Evolutionary conservation across 495 filamentous ascomycete species (phyloP).

Genomic region (Xylaria acuta): DNA sequence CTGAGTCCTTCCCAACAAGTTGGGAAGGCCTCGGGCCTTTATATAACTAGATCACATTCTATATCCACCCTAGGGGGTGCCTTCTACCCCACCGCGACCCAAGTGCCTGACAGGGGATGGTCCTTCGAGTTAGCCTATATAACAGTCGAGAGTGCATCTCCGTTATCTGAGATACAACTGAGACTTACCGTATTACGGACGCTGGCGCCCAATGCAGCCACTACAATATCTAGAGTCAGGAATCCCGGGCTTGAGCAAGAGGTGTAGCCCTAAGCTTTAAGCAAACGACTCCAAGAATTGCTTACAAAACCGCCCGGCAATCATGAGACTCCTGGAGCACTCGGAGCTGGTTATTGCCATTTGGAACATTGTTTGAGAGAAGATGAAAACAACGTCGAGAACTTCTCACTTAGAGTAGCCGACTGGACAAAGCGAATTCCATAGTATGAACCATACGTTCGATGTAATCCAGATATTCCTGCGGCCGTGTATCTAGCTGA

Average conservation of each 20-base stretch:
- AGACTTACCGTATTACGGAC: conserved; percentile 36
- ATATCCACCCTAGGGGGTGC: too few relatives aligned
- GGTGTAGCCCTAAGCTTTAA: background rate
- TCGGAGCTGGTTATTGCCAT: background rate
- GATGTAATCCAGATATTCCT: conserved; percentile 40
- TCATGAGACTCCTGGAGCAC: conserved; percentile 32
- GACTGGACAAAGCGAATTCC: conserved; percentile 46
- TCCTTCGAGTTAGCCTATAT: background rate
- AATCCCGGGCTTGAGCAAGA: background rate
- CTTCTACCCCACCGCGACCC: too few relatives aligned
- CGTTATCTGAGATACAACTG: background rate
- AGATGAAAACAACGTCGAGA: background rate
- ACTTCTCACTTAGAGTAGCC: conserved; percentile 35
- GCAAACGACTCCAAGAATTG: background rate
- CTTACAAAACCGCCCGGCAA: conserved; percentile 39
- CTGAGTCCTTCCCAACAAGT: too few relatives aligned
- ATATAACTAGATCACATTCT: too few relatives aligned
- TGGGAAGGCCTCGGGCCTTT: too few relatives aligned
- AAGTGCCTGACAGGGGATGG: too few relatives aligned
- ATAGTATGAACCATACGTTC: conserved; percentile 44
- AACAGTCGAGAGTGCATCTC: background rate
- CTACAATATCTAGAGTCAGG: background rate
- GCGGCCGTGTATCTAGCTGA: conserved; percentile 48
- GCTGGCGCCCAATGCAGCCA: conserved; percentile 45
- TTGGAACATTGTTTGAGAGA: background rate